Conservation (phyloP, 768 basidiomycete genomes). For the Hysterangium stoloniferum region DNA sequence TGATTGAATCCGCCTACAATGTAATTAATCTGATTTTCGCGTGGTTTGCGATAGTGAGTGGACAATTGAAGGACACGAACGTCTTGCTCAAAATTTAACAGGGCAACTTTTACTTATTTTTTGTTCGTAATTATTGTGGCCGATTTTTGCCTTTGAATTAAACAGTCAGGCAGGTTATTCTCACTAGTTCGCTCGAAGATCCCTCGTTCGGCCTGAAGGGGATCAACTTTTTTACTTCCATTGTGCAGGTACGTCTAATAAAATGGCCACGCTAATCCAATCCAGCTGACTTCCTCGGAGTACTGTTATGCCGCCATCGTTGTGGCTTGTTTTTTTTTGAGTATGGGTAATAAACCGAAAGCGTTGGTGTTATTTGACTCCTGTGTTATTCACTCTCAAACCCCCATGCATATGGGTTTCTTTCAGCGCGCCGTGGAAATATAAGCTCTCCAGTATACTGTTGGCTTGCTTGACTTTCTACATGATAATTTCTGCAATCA, state of each 20-base stretch:
- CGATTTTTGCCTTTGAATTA: neutral
- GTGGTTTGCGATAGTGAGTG: constrained; percentile 85
- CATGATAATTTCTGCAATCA: constrained; percentile 73
- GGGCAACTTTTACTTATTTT: constrained; percentile 96
- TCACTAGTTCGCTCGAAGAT: constrained; percentile 84
- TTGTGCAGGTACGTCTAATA: constrained; percentile 51
- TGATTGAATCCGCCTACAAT: constrained; percentile 82
- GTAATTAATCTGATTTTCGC: constrained; percentile 80
- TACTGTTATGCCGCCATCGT: constrained; percentile 80
- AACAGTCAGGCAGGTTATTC: constrained; percentile 62
- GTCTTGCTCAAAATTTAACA: constrained; percentile 21
- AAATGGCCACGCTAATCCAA: no score
- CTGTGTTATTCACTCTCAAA: constrained; percentile 12
- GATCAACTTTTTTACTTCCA: constrained; percentile 66
- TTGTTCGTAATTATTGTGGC: constrained; percentile 43
- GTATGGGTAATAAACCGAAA: constrained; percentile 92
- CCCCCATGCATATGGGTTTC: constrained; percentile 12
- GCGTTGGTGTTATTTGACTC: constrained; percentile 40
- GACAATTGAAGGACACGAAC: neutral
- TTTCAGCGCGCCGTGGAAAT: constrained; percentile 72
- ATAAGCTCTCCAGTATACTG: constrained; percentile 66
- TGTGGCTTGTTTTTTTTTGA: constrained; percentile 85
- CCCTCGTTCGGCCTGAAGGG: constrained; percentile 52
- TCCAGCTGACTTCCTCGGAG: constrained; percentile 35
- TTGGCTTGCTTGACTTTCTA: constrained; percentile 78